Conservation (phyloP, 164 flowering plant species). For the Aristolochia californica region DNA sequence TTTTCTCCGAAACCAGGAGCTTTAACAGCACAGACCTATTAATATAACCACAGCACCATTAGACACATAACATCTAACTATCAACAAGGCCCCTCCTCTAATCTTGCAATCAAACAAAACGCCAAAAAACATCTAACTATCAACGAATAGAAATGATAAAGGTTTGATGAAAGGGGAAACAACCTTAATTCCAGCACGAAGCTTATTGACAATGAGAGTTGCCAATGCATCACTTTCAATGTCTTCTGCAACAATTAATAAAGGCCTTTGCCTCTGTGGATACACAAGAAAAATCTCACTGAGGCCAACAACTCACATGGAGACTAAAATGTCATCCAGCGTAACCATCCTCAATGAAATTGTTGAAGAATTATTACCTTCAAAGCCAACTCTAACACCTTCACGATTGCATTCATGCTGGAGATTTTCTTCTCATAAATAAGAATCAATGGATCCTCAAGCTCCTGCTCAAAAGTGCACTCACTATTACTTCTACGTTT, state of each 20-base stretch:
- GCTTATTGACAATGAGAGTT: constrained; percentile 77
- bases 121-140: too few species aligned
- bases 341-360: neutral
- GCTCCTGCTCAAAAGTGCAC: constrained; percentile 38
- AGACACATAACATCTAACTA: neutral
- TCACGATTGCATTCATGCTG: constrained; percentile 65
- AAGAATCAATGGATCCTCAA: constrained; percentile 83
- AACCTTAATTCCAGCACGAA: constrained; percentile 95
- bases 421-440: constrained; percentile 89
- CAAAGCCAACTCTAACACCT: constrained; percentile 77
- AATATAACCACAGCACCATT: neutral
- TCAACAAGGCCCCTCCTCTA: too few species aligned
- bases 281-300: neutral
- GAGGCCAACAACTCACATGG: neutral
- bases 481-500: neutral
- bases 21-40: constrained; percentile 87
- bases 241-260: constrained; percentile 88
- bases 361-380: constrained; percentile 37
- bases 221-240: constrained; percentile 94
- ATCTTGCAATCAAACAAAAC: too few species aligned
- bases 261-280: constrained; percentile 74
- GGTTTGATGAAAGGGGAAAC: neutral
- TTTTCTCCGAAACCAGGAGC: constrained; percentile 99
- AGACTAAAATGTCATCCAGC: neutral
- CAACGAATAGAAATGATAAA: neutral